phyloP scores from a whole-genome alignment of 75 land plant genomes.

The Chamaecyparis obtusa region DNA sequence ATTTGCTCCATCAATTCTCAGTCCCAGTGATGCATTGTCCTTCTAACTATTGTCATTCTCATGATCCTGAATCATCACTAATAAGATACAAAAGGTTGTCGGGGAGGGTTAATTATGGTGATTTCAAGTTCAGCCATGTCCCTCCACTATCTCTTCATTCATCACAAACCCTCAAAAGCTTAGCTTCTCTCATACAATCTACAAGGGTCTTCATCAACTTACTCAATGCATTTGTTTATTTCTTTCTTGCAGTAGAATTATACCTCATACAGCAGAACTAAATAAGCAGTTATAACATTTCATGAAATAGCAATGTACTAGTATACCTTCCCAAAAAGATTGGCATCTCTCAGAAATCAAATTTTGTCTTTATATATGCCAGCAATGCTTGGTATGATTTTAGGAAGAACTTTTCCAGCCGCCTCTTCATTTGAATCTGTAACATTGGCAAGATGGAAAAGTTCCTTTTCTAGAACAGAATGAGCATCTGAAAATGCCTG shows the following conservation, averaged over 20 bases:
- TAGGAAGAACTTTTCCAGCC: conserved; percentile 29
- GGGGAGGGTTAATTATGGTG: neutral
- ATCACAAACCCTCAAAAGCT: neutral
- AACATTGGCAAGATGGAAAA: conserved; percentile 16
- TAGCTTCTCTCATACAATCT: neutral
- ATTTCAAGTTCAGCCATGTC: neutral
- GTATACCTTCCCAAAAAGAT: neutral
- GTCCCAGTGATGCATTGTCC: neutral
- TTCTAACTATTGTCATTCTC: neutral
- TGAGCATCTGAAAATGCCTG: conserved; percentile 99
- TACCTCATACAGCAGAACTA: neutral
- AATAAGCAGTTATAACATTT: neutral
- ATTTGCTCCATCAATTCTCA: neutral
- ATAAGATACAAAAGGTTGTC: neutral
- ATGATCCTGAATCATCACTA: neutral
- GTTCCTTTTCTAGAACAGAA: conserved; percentile 63
- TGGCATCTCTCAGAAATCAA: neutral
- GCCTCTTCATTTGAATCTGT: conserved; percentile 20
- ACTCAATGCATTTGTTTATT: neutral
- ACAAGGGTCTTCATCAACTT: neutral
- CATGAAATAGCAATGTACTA: neutral
- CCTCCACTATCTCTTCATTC: neutral
- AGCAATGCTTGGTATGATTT: conserved; percentile 60
- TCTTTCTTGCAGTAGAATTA: neutral
- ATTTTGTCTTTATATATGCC: neutral